phyloP scores from a whole-genome alignment of 2,329 filamentous ascomycete genomes.

The Microsporum canis region DNA sequence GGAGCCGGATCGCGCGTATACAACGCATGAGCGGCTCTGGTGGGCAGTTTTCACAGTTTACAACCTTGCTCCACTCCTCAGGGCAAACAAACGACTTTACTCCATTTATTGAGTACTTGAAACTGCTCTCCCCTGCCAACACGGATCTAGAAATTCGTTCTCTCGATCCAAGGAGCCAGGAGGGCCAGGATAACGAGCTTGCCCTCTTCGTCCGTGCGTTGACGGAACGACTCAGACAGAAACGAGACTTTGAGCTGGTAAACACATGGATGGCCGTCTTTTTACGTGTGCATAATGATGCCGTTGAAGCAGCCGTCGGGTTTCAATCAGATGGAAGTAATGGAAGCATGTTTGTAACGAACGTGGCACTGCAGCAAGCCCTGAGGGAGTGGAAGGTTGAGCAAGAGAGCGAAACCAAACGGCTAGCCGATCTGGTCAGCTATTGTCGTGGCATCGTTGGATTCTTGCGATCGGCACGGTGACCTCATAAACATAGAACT shows the following conservation, averaged over 20 bases:
- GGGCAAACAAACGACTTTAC: conserved; percentile 49
- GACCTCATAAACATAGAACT: neutral
- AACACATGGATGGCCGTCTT: conserved; percentile 98
- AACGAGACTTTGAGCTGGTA: conserved; percentile 80
- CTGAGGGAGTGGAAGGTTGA: conserved; percentile 60
- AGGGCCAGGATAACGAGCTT: conserved; percentile 50
- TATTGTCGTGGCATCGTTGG: conserved; percentile 79
- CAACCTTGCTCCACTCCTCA: conserved; percentile 37
- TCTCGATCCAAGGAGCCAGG: conserved; percentile 37
- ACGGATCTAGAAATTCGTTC: conserved; percentile 87
- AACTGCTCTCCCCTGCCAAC: conserved; percentile 67
- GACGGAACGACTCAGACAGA: conserved; percentile 54
- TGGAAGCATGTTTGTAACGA: conserved; percentile 36
- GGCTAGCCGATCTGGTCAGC: conserved; percentile 66
- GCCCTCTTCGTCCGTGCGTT: conserved; percentile 70
- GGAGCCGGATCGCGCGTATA: conserved; percentile 58
- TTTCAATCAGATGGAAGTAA: conserved; percentile 22
- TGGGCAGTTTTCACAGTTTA: conserved; percentile 31
- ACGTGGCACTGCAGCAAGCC: conserved; percentile 42
- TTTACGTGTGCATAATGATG: conserved; percentile 61
- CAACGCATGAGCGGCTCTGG: conserved; percentile 39
- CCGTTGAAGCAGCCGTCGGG: conserved; percentile 31
- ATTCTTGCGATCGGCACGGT: conserved; percentile 56
- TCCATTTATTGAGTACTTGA: conserved; percentile 65
- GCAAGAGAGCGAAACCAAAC: conserved; percentile 58